phyloP scores from a whole-genome alignment of 2,329 filamentous ascomycete species.

The Uncinocarpus reesii region DNA sequence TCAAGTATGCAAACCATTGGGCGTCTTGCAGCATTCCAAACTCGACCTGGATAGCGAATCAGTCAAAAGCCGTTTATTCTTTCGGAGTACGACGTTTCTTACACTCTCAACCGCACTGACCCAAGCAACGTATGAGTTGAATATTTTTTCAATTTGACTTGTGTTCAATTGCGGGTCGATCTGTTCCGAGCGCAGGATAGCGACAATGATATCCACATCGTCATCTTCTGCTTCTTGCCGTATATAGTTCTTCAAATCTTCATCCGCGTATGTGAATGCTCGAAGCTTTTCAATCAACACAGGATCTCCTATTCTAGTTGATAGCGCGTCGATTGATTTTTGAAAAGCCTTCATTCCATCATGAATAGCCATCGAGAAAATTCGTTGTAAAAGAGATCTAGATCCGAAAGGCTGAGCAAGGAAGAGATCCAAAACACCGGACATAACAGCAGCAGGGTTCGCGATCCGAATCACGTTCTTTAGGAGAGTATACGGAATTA shows the following conservation, averaged over 20 bases:
- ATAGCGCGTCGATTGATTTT: conserved; percentile 69
- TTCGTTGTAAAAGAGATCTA: conserved; percentile 81
- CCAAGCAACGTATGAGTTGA: conserved; percentile 94
- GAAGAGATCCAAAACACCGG: conserved; percentile 87
- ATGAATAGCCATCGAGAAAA: conserved; percentile 82
- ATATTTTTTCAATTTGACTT: conserved; percentile 71
- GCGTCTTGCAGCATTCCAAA: conserved; percentile 81
- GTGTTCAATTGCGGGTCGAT: conserved; percentile 60
- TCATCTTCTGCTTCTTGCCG: conserved; percentile 63
- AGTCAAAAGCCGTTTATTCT: neutral
- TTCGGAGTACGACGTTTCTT: conserved; percentile 6
- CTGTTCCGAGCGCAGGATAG: conserved; percentile 68
- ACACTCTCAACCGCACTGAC: conserved; percentile 83
- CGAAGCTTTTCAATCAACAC: conserved; percentile 72
- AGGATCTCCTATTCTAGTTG: conserved; percentile 67
- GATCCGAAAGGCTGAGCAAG: conserved; percentile 88
- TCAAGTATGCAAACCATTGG: conserved; percentile 85
- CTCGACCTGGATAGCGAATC: conserved; percentile 45
- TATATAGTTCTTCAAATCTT: conserved; percentile 63
- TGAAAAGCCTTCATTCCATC: conserved; percentile 84
- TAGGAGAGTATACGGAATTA: conserved; percentile 83
- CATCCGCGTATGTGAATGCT: conserved; percentile 63
- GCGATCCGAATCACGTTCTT: conserved; percentile 97
- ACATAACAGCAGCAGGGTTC: conserved; percentile 95
- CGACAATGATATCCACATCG: conserved; percentile 73